Evolutionary conservation across 2,329 filamentous ascomycete genomes (phyloP).

Genomic region (Fusarium mundagurra): DNA sequence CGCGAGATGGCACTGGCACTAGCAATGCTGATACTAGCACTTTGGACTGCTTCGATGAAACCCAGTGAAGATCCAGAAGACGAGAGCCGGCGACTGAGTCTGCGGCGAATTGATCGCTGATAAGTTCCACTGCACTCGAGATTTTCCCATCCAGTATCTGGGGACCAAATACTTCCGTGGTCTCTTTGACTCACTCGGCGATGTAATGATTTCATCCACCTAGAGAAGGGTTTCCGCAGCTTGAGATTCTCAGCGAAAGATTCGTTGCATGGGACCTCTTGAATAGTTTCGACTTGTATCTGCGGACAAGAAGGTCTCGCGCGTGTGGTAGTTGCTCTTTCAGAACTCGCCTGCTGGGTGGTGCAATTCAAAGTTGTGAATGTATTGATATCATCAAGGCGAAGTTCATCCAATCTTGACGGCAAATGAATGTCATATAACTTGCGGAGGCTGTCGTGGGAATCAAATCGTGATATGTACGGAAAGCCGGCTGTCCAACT

Average conservation of each 20-base stretch:
- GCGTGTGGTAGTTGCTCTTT: not conserved
- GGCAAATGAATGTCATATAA: conserved; percentile 49
- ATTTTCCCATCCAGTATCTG: conserved; percentile 12
- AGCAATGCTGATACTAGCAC: conserved; percentile 80
- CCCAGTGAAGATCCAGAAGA: conserved; percentile 80
- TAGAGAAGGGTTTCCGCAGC: conserved; percentile 66
- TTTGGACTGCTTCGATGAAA: conserved; percentile 83
- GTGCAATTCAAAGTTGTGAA: conserved; percentile 55
- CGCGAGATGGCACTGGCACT: conserved; percentile 75
- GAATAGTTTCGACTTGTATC: conserved; percentile 40
- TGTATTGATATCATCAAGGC: conserved; percentile 45
- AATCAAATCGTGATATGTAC: not conserved
- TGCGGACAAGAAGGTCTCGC: conserved; percentile 29
- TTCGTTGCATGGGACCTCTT: conserved; percentile 14
- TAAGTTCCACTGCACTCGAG: not conserved
- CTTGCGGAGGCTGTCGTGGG: not conserved
- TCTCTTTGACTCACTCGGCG: conserved; percentile 60
- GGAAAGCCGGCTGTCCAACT: conserved; percentile 47
- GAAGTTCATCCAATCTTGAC: conserved; percentile 34
- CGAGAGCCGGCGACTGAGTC: conserved; percentile 60
- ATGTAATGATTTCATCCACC: conserved; percentile 78
- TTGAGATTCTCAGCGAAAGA: conserved; percentile 16
- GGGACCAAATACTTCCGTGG: conserved; percentile 38
- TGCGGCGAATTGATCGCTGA: conserved; percentile 13
- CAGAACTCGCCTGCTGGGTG: conserved; percentile 16